phyloP scores from a whole-genome alignment of 1,139 yeast species.

The Candida tunisiensis region DNA sequence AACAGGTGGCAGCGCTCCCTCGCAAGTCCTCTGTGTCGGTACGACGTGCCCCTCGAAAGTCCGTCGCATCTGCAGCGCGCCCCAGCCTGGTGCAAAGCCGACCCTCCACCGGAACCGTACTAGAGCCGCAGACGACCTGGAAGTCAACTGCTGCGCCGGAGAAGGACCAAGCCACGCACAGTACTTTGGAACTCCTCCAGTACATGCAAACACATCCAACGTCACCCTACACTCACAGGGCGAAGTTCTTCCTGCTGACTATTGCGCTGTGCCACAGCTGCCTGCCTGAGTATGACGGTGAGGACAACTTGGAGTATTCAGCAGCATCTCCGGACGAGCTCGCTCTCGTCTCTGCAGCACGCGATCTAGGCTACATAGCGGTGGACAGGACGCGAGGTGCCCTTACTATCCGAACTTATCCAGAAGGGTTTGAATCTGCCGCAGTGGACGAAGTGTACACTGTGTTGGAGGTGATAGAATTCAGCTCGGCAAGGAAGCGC shows the following conservation, averaged over 20 bases:
- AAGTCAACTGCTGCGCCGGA: slow-evolving; percentile 19
- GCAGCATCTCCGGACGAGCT: slow-evolving; percentile 95
- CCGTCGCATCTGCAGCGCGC: slow-evolving; percentile 1
- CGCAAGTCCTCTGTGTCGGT: slow-evolving; percentile 15
- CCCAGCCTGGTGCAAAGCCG: slow-evolving; percentile 1
- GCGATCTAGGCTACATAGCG: slow-evolving; percentile 82
- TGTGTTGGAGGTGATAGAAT: slow-evolving; percentile 67
- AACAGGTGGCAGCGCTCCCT: slow-evolving; percentile 19
- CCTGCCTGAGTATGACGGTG: slow-evolving; percentile 40
- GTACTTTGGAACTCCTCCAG: slow-evolving; percentile 46
- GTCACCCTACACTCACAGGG: slow-evolving; percentile 51
- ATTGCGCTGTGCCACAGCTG: slow-evolving; percentile 86
- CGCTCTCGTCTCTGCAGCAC: slow-evolving; percentile 85
- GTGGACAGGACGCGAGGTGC: slow-evolving; percentile 44
- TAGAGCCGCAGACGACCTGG: slow-evolving; percentile 11
- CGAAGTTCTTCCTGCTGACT: slow-evolving; percentile 61
- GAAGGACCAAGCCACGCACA: slow-evolving; percentile 22
- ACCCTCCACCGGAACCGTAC: not conserved
- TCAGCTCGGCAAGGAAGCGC: slow-evolving; percentile 75
- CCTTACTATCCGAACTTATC: slow-evolving; percentile 60
- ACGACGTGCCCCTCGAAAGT: slow-evolving; percentile 2
- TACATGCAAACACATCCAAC: slow-evolving; percentile 61
- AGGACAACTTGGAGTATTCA: slow-evolving; percentile 46
- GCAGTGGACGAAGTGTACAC: slow-evolving; percentile 55
- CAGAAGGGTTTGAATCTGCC: slow-evolving; percentile 56